A percentile compares a stretch with the other conserved stretches of the same genome.
Conservation (phyloP, 768 basidiomycete species). For the Termitomyces sp. region DNA sequence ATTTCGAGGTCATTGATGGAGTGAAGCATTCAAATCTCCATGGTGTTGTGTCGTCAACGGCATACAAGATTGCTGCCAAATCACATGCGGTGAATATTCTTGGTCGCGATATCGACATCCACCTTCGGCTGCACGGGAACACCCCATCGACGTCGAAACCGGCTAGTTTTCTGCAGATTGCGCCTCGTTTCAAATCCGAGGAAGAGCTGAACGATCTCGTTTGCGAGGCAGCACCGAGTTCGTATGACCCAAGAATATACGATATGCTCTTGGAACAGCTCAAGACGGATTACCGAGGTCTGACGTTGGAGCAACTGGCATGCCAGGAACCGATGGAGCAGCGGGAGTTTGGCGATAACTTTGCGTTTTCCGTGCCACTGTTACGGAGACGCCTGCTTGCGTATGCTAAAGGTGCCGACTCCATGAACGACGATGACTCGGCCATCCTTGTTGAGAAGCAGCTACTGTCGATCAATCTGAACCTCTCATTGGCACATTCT, state of each 20-base stretch:
- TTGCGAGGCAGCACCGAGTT: conserved; percentile 61
- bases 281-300: conserved; percentile 45
- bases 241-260: conserved; percentile 70
- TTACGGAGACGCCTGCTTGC: conserved; percentile 58
- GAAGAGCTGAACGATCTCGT: conserved; percentile 65
- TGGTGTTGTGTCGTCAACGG: conserved; percentile 54
- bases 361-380: conserved; percentile 61
- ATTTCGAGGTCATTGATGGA: conserved; percentile 44
- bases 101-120: conserved; percentile 67
- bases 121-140: conserved; percentile 36
- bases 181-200: conserved; percentile 50
- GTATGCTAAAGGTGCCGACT: conserved; percentile 33
- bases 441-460: conserved; percentile 52
- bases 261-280: conserved; percentile 51
- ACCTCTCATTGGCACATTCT: conserved; percentile 78
- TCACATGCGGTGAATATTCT: conserved; percentile 72
- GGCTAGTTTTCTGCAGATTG: conserved; percentile 53
- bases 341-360: conserved; percentile 77
- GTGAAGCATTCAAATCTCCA: conserved; percentile 49
- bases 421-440: conserved; percentile 32
- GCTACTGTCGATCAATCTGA: conserved; percentile 76
- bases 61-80: conserved; percentile 68
- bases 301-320: conserved; percentile 62
- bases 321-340: conserved; percentile 56
- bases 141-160: conserved; percentile 41